Base-by-base conservation (phyloP, 2,329 filamentous ascomycete genomes). In the Ustulina deusta region DNA sequence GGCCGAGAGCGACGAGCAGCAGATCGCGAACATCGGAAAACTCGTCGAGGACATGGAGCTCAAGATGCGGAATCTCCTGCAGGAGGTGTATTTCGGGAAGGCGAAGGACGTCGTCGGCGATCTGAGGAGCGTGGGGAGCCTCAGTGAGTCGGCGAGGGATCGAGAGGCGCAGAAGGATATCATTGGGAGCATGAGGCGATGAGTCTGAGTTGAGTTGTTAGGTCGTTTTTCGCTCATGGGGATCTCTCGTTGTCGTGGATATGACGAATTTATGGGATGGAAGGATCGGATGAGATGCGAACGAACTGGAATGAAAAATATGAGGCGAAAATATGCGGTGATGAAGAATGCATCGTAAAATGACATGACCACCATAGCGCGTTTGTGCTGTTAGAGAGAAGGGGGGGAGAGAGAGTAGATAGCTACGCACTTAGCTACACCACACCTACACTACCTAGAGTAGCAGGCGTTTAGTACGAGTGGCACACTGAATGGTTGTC, bases 41-140 rank as follows among this genome's bases (percentile, higher is more conserved):
- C 86, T 99, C 78, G 94, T 99, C 60, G 96, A 99, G 85, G 96
- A 99, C 81, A 98, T 99, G 96, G 96, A 99, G 84, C 89, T 97
- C 79, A 97, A 97, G 87, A 98, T 99, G 96, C 89, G 96, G 72
- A 99, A 99, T 81, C 81, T 98, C 81, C 84, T 99, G 79, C 95
- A 99, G 85, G 96, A 99, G 82, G 96, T 99, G 57, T 99, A 99
- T 83, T 99, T 99, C 82, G 96, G 96, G 78, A 99, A 99, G 86
- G 95, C 96, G 63, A 97, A 97, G 87, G 96, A 99, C 81, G 94
- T 99, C 2, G 95, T 99, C 3, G 96, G 95, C 63, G 95, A 99
- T 80, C 82, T 99, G 81, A 88, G 96, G 79, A 98, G 94, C 81
- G 87, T 97, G 71, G 89, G 90, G 59, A 90, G 91, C 70, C 82